phyloP scores from a whole-genome alignment of 768 basidiomycete species.

The Serendipita sp. region DNA sequence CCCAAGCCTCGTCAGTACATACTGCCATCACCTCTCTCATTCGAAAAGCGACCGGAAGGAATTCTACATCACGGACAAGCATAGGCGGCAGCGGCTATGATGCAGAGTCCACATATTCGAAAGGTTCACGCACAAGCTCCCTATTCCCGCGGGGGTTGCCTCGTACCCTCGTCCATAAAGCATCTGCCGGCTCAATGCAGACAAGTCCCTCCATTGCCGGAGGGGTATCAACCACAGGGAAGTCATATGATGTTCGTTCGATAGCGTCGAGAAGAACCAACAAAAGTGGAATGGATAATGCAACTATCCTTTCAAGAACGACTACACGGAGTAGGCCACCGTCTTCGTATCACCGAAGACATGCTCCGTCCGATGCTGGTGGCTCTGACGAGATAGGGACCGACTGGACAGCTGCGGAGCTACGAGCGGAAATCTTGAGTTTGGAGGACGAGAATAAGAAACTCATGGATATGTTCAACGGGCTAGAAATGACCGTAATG shows the following conservation, averaged over 20 bases:
- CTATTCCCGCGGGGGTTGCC: constrained; percentile 6
- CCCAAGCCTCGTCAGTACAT: constrained; percentile 8
- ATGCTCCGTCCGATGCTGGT: neutral
- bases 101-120: constrained; percentile 1
- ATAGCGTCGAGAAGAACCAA: constrained; percentile 11
- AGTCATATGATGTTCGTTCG: constrained; percentile 9
- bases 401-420: constrained; percentile 9
- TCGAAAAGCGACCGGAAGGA: neutral
- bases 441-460: constrained; percentile 11
- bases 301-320: constrained; percentile 6
- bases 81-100: neutral
- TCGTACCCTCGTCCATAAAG: neutral
- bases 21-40: constrained; percentile 8
- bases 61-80: constrained; percentile 3
- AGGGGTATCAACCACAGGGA: neutral
- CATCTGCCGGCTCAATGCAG: constrained; percentile 6
- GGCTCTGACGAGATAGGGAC: constrained; percentile 5
- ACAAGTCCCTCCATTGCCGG: constrained; percentile 9
- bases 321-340: constrained; percentile 10
- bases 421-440: constrained; percentile 11
- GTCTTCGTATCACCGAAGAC: constrained; percentile 11
- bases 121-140: constrained; percentile 5
- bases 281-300: constrained; percentile 2
- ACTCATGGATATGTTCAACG: constrained; percentile 12
- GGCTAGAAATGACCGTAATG: constrained; percentile 9